Percentiles rank a stretch among this genome's conserved stretches.
Evolutionary conservation across 2,329 filamentous ascomycete species (phyloP).

Genomic region (Xylariaceae sp.): DNA sequence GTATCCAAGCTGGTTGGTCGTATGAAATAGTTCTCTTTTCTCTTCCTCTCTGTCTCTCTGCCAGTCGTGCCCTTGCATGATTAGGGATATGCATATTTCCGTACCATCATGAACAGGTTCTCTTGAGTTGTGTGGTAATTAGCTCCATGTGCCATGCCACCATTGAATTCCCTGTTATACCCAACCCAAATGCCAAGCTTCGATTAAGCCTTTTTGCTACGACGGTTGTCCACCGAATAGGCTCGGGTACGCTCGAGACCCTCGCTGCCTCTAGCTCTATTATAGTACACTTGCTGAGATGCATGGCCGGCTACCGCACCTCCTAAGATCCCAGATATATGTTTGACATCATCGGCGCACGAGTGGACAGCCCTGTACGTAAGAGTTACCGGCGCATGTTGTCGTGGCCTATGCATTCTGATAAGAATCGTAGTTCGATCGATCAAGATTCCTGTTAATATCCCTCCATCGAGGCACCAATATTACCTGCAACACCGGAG

Average conservation of each 20-base stretch:
- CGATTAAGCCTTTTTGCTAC: background rate
- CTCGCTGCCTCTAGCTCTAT: too few species aligned
- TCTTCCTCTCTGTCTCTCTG: too few species aligned
- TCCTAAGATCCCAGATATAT: background rate
- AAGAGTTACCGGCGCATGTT: background rate
- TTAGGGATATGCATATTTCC: background rate
- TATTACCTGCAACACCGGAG: background rate
- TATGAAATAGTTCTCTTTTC: too few species aligned
- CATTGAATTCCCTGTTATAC: background rate
- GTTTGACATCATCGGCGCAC: background rate
- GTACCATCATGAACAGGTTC: too few species aligned
- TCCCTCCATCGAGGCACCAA: background rate
- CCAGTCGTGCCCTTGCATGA: too few species aligned
- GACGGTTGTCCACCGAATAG: background rate
- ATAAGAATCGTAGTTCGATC: background rate
- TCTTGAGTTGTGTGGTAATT: too few species aligned
- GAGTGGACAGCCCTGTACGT: background rate
- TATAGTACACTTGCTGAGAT: background rate
- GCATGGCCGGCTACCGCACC: background rate
- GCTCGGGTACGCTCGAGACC: too few species aligned
- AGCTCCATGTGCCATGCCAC: too few species aligned
- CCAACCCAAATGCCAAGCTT: background rate
- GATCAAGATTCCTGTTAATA: background rate
- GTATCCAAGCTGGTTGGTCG: too few species aligned
- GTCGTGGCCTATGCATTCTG: background rate